Conservation (phyloP, 805 yeast genomes). For the Lachancea fermentati region DNA sequence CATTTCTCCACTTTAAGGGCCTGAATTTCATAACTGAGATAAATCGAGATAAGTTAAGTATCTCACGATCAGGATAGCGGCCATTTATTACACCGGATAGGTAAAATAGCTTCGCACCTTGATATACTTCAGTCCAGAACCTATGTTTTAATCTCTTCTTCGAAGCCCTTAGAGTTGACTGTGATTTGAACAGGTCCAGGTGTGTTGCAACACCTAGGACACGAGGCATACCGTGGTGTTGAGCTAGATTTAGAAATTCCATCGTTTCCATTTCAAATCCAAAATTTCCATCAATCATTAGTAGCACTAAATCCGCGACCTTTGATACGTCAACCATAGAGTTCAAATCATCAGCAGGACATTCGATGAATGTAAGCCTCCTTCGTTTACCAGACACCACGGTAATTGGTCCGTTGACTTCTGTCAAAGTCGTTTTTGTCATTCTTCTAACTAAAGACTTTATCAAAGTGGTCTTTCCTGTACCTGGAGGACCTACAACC, state of each 20-base stretch:
- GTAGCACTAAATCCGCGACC: constrained; percentile 83
- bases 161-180: constrained; percentile 81
- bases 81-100: constrained; percentile 95
- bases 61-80: constrained; percentile 95
- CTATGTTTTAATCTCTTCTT: constrained; percentile 89
- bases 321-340: constrained; percentile 96
- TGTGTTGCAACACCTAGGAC: constrained; percentile 94
- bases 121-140: constrained; percentile 98
- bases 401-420: constrained; percentile 92
- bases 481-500: constrained; percentile 98
- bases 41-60: constrained; percentile 83
- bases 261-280: constrained; percentile 99
- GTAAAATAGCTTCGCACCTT: constrained; percentile 94
- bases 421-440: constrained; percentile 79
- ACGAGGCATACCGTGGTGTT: constrained; percentile 98
- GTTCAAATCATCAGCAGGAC: constrained; percentile 78
- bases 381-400: constrained; percentile 94
- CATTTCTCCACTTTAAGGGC: constrained; percentile 99
- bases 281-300: constrained; percentile 92
- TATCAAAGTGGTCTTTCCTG: constrained; percentile 92
- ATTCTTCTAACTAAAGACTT: constrained; percentile 82
- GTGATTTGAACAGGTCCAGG: constrained; percentile 86
- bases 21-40: constrained; percentile 96
- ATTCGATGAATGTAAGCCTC: constrained; percentile 87
- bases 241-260: constrained; percentile 94